Evolutionary conservation across 495 filamentous ascomycete genomes (phyloP).

Genomic region (Penicillium cataractarum): DNA sequence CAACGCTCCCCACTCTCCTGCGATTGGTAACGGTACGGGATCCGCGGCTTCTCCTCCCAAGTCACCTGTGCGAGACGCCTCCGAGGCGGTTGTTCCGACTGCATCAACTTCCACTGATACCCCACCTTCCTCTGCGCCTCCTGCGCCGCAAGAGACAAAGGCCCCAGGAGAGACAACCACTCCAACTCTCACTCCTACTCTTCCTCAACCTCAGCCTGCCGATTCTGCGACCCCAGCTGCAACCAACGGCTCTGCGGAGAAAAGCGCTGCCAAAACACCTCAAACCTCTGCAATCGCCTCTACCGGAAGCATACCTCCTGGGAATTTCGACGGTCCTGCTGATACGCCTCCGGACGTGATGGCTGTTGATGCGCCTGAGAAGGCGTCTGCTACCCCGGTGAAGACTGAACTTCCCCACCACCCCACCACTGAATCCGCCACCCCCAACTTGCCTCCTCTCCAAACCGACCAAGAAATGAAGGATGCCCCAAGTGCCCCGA

Average conservation of each 20-base stretch:
- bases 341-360: conserved; percentile 22
- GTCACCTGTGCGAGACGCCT: conserved; percentile 28
- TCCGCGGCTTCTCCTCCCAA: conserved; percentile 41
- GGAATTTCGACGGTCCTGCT: conserved; percentile 10
- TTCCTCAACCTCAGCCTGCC: conserved; percentile 1
- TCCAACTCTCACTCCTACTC: background rate
- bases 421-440: conserved; percentile 23
- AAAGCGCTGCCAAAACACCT: conserved; percentile 13
- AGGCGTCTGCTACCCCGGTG: conserved; percentile 16
- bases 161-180: conserved; percentile 8
- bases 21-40: conserved; percentile 35
- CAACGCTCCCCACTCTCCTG: conserved; percentile 24
- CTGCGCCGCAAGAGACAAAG: conserved; percentile 17
- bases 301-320: conserved; percentile 4
- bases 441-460: conserved; percentile 20
- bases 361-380: conserved; percentile 21
- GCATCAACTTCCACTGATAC: conserved; percentile 8
- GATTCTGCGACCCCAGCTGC: conserved; percentile 4
- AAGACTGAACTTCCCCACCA: conserved; percentile 45
- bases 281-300: background rate
- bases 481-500: conserved; percentile 41
- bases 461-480: conserved; percentile 46
- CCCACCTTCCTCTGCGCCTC: conserved; percentile 5
- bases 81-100: conserved; percentile 17
- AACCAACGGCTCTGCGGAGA: conserved; percentile 7